phyloP scores from a whole-genome alignment of 805 yeast genomes.

The Cyberlindnera sargentensis region DNA sequence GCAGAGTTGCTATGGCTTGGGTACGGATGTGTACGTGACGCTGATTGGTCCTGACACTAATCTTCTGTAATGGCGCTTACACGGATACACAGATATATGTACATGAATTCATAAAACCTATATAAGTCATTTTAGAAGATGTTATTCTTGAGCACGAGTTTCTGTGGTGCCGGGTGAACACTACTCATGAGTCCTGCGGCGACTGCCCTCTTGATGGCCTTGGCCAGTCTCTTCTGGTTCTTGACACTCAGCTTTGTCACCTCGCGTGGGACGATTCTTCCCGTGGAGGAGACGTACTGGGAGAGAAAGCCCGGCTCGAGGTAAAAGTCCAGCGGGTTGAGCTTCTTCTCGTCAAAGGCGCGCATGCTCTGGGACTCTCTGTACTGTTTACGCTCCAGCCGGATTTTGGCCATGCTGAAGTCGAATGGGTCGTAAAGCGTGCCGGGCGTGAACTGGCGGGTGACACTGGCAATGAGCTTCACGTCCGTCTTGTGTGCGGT shows the following conservation, averaged over 20 bases:
- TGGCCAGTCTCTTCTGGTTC: conserved; percentile 66
- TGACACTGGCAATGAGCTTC: neutral
- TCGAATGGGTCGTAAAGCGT: conserved; percentile 76
- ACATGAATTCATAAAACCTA: conserved; percentile 1
- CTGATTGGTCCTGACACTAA: conserved; percentile 26
- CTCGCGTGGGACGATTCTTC: conserved; percentile 68
- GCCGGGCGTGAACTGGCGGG: conserved; percentile 34
- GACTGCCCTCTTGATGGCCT: conserved; percentile 75
- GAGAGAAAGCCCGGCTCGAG: conserved; percentile 66
- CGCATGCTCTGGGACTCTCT: conserved; percentile 18
- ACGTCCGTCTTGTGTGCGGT: neutral
- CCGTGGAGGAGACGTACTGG: conserved; percentile 59
- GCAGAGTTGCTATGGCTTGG: conserved; percentile 69
- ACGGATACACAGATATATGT: conserved; percentile 3
- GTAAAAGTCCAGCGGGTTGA: conserved; percentile 66
- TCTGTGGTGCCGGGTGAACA: conserved; percentile 36
- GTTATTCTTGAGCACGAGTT: conserved; percentile 13
- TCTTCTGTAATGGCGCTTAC: conserved; percentile 5
- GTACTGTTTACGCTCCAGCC: conserved; percentile 37
- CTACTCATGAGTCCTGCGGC: conserved; percentile 73
- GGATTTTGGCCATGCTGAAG: conserved; percentile 53
- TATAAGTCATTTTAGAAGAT: neutral
- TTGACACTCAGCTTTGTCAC: conserved; percentile 58
- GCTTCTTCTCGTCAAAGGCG: conserved; percentile 38
- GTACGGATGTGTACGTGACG: conserved; percentile 68